These are phyloP conservation scores for Berberis vulgaris DNA, from an alignment of 164 flowering plant genomes.

Conservation along the genomic window DNA sequence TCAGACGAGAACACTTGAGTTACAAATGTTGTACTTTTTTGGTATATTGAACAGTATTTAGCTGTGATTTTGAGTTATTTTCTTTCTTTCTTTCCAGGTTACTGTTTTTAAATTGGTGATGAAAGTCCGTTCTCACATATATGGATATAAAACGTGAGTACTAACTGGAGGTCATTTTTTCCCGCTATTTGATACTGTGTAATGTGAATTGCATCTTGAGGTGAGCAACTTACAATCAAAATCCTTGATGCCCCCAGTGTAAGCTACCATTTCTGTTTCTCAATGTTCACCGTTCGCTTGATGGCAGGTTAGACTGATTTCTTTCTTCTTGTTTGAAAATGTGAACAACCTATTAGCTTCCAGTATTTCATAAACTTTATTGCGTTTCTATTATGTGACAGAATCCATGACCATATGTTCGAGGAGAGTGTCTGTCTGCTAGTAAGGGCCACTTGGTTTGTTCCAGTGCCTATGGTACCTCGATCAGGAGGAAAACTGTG, in stretches of 20 bases:
- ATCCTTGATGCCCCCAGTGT: constrained; percentile 86
- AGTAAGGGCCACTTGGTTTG: constrained; percentile 79
- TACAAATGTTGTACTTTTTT: too few species aligned
- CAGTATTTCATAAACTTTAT: too few species aligned
- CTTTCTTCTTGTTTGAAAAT: background rate
- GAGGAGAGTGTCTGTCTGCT: constrained; percentile 5
- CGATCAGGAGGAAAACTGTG: constrained; percentile 25
- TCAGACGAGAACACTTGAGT: too few species aligned
- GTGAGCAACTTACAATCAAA: constrained; percentile 68
- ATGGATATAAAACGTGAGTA: too few species aligned
- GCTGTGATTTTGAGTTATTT: too few species aligned
- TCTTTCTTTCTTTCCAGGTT: too few species aligned
- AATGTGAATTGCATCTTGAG: constrained; percentile 26
- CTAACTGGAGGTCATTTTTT: too few species aligned
- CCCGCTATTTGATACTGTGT: too few species aligned
- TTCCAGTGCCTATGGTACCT: constrained; percentile 42
- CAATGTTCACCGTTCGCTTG: constrained; percentile 21
- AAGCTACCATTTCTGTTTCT: constrained; percentile 46
- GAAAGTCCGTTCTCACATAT: too few species aligned
- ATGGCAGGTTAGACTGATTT: constrained; percentile 53
- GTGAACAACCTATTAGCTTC: too few species aligned
- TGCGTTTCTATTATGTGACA: constrained; percentile 14
- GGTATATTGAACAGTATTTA: too few species aligned
- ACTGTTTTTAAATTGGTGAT: too few species aligned
- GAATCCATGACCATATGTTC: constrained; percentile 25